Evolutionary conservation across 805 yeast genomes (phyloP).

Genomic region (Saturnispora sekii): DNA sequence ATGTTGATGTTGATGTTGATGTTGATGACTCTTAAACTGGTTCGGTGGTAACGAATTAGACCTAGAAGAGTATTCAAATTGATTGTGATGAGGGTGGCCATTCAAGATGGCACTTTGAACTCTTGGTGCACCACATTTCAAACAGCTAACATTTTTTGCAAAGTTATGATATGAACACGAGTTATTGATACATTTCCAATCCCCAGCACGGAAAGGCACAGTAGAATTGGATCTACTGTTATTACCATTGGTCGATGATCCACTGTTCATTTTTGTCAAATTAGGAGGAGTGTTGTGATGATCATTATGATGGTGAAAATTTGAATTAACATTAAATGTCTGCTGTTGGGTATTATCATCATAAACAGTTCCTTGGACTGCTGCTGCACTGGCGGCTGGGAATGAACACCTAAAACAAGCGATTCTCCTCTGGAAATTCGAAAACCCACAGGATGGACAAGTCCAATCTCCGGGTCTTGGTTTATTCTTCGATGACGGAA

Average conservation of each 20-base stretch:
- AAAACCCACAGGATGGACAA: conserved; percentile 94
- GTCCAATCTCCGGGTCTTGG: conserved; percentile 98
- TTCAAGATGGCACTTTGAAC: conserved; percentile 24
- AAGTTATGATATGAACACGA: conserved; percentile 82
- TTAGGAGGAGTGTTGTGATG: conserved; percentile 1
- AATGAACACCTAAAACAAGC: conserved; percentile 90
- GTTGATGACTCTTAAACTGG: conserved; percentile 4
- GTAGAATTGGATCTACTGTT: conserved; percentile 26
- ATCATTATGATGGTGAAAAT: conserved; percentile 7
- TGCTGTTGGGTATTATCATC: conserved; percentile 3
- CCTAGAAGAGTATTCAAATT: conserved; percentile 10
- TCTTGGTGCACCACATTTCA: conserved; percentile 80
- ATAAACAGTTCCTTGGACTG: conserved; percentile 55
- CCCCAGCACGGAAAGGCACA: conserved; percentile 96
- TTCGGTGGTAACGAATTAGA: conserved; percentile 11
- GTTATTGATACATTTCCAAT: conserved; percentile 83
- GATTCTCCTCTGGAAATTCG: conserved; percentile 87
- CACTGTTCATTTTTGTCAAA: conserved; percentile 5
- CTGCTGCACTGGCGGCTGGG: conserved; percentile 68
- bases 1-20: neutral
- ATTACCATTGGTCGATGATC: conserved; percentile 12
- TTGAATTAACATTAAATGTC: conserved; percentile 10
- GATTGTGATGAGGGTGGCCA: conserved; percentile 23
- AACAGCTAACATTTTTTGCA: conserved; percentile 80
- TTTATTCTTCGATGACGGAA: conserved; percentile 74